A percentile compares a stretch with the other conserved stretches of the same genome.
phyloP scores from a whole-genome alignment of 2,329 filamentous ascomycete species.

The Bipolaris zeicola region DNA sequence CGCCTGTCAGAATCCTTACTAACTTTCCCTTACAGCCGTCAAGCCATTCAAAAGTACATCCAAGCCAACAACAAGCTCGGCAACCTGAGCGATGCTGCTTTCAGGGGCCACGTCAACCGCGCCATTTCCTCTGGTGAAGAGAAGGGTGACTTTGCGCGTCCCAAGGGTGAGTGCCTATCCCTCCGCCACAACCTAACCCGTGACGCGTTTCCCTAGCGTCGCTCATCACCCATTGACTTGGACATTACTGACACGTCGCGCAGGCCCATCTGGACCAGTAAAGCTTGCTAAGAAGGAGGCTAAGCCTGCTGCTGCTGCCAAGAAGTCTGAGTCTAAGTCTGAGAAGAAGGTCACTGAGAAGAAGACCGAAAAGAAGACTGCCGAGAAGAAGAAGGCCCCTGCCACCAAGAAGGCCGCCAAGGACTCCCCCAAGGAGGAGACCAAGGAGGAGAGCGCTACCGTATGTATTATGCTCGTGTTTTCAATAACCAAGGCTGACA shows the following conservation, averaged over 20 bases:
- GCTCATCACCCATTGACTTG: background rate
- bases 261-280: conserved; percentile 83
- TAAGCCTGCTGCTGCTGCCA: conserved; percentile 39
- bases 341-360: conserved; percentile 40
- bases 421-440: background rate
- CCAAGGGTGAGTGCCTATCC: conserved; percentile 73
- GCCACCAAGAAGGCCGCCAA: conserved; percentile 30
- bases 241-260: conserved; percentile 31
- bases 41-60: conserved; percentile 77
- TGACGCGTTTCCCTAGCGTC: background rate
- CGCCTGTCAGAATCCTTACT: conserved; percentile 36
- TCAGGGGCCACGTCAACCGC: conserved; percentile 83
- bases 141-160: conserved; percentile 84
- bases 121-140: conserved; percentile 82
- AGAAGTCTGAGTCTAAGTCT: conserved; percentile 39
- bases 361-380: conserved; percentile 34
- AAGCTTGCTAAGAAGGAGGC: conserved; percentile 85
- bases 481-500: conserved; percentile 17
- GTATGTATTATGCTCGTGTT: conserved; percentile 19
- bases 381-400: conserved; percentile 37
- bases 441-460: conserved; percentile 16
- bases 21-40: conserved; percentile 60
- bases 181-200: background rate
- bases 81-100: conserved; percentile 60
- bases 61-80: conserved; percentile 71